phyloP scores from a whole-genome alignment of 2,329 filamentous ascomycete genomes.

The Herpotrichia juniperi region DNA sequence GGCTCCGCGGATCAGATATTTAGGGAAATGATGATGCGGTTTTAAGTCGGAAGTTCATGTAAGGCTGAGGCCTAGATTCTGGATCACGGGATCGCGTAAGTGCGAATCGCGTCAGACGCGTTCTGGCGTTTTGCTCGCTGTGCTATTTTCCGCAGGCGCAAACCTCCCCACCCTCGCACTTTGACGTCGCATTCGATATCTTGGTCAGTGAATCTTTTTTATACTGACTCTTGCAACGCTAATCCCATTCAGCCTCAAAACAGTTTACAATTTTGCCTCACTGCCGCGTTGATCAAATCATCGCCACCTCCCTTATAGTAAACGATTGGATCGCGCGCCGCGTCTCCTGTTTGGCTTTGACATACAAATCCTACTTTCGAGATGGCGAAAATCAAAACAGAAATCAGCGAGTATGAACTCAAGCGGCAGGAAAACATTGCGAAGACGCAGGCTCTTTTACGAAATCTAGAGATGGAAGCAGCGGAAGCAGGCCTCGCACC shows the following conservation, averaged over 20 bases:
- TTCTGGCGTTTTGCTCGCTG: not conserved
- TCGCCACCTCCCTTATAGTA: too few relatives aligned
- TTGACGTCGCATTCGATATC: not conserved
- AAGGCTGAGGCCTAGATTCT: not conserved
- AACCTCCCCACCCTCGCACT: not conserved
- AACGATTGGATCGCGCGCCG: not conserved
- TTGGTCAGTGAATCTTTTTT: not conserved
- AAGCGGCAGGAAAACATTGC: constrained; percentile 85
- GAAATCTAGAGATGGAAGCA: constrained; percentile 72
- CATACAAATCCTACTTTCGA: not conserved
- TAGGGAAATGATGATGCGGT: not conserved
- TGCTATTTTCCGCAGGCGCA: not conserved
- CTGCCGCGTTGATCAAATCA: not conserved
- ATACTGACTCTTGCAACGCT: too few relatives aligned
- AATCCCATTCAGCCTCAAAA: too few relatives aligned
- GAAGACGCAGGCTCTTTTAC: constrained; percentile 81
- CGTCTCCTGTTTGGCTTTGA: not conserved
- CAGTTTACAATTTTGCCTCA: not conserved
- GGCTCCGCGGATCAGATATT: not conserved
- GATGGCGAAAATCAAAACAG: constrained; percentile 51
- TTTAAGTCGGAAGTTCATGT: not conserved
- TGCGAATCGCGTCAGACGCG: not conserved
- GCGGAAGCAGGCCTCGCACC: constrained; percentile 73
- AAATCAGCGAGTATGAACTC: constrained; percentile 84
- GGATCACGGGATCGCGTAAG: not conserved